Evolutionary conservation across 2,329 filamentous ascomycete species (phyloP).

Genomic region (Phoma sp.): DNA sequence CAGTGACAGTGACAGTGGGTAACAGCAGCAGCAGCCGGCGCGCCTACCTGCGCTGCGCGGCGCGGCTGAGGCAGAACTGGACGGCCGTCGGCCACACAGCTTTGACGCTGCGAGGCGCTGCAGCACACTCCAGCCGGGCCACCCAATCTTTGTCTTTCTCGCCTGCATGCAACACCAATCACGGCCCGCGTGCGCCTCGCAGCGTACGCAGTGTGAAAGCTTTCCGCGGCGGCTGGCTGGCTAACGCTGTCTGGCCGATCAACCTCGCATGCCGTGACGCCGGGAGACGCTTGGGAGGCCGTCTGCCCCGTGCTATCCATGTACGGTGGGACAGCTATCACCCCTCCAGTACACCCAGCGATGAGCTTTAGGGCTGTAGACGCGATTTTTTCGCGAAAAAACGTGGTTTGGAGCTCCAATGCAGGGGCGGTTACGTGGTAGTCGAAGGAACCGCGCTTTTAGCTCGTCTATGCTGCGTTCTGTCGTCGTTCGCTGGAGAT

Average conservation of each 20-base stretch:
- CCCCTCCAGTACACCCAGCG: conserved; percentile 34
- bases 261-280: conserved; percentile 31
- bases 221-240: conserved; percentile 30
- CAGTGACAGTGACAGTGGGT: neutral
- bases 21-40: conserved; percentile 7
- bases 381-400: conserved; percentile 42
- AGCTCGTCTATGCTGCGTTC: conserved; percentile 29
- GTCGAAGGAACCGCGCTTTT: conserved; percentile 37
- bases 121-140: neutral
- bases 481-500: conserved; percentile 21
- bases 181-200: conserved; percentile 9
- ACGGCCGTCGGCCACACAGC: conserved; percentile 7
- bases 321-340: conserved; percentile 14
- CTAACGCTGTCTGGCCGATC: conserved; percentile 33
- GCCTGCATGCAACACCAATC: conserved; percentile 9
- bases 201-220: conserved; percentile 21
- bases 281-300: conserved; percentile 28
- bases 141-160: neutral
- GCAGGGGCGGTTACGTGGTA: conserved; percentile 31
- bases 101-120: neutral
- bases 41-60: conserved; percentile 31
- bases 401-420: conserved; percentile 33
- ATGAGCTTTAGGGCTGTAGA: conserved; percentile 38
- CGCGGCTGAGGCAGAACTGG: conserved; percentile 36
- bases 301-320: conserved; percentile 13